These are phyloP conservation scores for Balamuthia mandrillaris DNA, from an alignment of 208 protist genomes.

Conservation along the genomic window DNA sequence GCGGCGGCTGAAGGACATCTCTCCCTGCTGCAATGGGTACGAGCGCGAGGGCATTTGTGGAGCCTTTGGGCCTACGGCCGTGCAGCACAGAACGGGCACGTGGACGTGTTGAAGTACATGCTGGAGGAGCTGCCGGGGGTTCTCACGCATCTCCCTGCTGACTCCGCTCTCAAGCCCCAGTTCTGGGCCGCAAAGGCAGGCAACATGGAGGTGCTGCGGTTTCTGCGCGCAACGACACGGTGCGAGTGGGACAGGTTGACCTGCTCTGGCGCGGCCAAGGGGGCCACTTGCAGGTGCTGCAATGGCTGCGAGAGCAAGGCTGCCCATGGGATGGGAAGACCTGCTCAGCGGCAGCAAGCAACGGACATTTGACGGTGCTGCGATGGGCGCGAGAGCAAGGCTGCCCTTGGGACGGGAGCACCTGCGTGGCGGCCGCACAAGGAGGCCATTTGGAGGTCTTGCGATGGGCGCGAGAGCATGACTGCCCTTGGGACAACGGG, in stretches of 20 bases:
- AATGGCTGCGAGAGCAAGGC: no score
- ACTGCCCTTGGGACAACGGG: neutral
- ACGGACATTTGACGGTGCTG: neutral
- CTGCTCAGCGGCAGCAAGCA: neutral
- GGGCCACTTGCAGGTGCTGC: neutral
- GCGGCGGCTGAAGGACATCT: neutral
- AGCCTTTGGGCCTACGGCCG: neutral
- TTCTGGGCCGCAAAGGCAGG: no score
- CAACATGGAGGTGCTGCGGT: no score
- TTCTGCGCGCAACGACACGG: no score
- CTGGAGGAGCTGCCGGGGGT: no score
- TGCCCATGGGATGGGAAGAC: neutral
- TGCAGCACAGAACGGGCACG: neutral
- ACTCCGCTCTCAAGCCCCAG: no score
- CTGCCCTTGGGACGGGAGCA: neutral
- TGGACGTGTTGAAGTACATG: neutral
- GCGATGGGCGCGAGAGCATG: neutral
- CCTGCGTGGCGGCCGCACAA: neutral
- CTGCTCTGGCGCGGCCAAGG: no score
- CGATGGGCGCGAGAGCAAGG: neutral
- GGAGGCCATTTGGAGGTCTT: neutral
- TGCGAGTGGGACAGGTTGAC: no score
- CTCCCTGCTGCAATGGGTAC: neutral
- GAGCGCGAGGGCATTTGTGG: neutral
- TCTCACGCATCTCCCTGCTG: no score